phyloP scores from a whole-genome alignment of 1,284 basidiomycete genomes.

The Baeospora myosura region DNA sequence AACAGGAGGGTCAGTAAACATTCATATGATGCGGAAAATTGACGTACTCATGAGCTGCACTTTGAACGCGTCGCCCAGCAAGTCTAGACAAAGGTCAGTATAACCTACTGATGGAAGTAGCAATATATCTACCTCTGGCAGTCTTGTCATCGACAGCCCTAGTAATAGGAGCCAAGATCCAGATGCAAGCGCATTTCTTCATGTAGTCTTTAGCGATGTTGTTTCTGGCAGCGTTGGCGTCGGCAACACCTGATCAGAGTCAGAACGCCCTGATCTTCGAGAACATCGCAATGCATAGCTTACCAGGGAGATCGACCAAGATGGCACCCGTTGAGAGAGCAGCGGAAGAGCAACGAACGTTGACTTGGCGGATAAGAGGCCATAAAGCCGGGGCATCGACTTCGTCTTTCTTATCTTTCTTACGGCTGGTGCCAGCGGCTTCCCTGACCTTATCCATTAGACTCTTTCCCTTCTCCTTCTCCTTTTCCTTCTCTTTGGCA shows the following conservation, averaged over 20 bases:
- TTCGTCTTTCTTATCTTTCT: conserved; percentile 25
- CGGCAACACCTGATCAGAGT: conserved; percentile 39
- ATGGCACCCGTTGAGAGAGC: conserved; percentile 51
- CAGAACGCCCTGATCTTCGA: neutral
- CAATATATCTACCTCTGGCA: conserved; percentile 36
- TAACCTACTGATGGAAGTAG: neutral
- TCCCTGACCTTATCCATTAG: conserved; percentile 27
- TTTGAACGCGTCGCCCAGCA: conserved; percentile 55
- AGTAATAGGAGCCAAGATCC: conserved; percentile 50
- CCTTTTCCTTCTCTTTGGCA: conserved; percentile 31
- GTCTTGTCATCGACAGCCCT: conserved; percentile 54
- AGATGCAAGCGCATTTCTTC: conserved; percentile 51
- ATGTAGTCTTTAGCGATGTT: conserved; percentile 53
- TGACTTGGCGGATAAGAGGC: conserved; percentile 56
- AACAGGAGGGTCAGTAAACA: conserved; percentile 4
- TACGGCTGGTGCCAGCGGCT: conserved; percentile 19
- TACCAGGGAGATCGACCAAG: conserved; percentile 54
- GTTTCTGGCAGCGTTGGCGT: conserved; percentile 51
- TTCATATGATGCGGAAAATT: neutral
- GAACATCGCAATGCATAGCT: conserved; percentile 1
- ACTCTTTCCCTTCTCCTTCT: conserved; percentile 22
- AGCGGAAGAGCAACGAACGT: conserved; percentile 43
- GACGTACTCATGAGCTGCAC: conserved; percentile 53
- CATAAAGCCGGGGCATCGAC: conserved; percentile 42
- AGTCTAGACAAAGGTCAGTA: conserved; percentile 26